Evolutionary conservation across 2,329 filamentous ascomycete genomes (phyloP).

Genomic region (Aspergillus sp.): DNA sequence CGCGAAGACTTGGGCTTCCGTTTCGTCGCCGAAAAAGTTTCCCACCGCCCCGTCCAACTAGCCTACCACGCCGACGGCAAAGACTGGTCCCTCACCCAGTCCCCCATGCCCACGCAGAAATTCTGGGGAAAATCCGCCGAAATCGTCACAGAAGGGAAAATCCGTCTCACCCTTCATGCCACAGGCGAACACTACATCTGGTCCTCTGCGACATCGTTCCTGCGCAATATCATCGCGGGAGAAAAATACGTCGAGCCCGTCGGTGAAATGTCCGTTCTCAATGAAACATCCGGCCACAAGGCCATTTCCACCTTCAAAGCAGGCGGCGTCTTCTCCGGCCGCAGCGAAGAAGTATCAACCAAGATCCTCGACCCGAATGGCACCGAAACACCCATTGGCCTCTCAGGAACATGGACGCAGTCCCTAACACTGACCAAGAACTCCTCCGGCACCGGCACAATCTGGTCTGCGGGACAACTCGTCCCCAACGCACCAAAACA

Average conservation of each 20-base stretch:
- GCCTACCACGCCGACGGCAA: slow-evolving; percentile 87
- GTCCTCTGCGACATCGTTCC: slow-evolving; percentile 79
- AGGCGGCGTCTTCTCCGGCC: slow-evolving; percentile 94
- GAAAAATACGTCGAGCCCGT: slow-evolving; percentile 98
- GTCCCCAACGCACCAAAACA: slow-evolving; percentile 72
- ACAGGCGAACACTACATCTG: slow-evolving; percentile 81
- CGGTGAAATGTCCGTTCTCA: slow-evolving; percentile 76
- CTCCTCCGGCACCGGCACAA: slow-evolving; percentile 55
- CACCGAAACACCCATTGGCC: slow-evolving; percentile 56
- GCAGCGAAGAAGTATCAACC: slow-evolving; percentile 80
- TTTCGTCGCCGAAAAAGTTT: slow-evolving; percentile 91
- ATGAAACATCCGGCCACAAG: slow-evolving; percentile 76
- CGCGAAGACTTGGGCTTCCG: slow-evolving; percentile 81
- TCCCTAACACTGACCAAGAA: slow-evolving; percentile 61
- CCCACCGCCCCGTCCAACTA: slow-evolving; percentile 82
- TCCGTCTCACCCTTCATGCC: slow-evolving; percentile 68
- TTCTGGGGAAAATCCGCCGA: slow-evolving; percentile 98
- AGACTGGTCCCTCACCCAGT: slow-evolving; percentile 80
- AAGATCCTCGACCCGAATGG: slow-evolving; percentile 65
- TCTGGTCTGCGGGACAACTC: slow-evolving; percentile 73
- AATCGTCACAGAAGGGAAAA: slow-evolving; percentile 83
- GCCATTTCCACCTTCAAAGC: slow-evolving; percentile 85
- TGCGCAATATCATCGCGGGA: slow-evolving; percentile 93
- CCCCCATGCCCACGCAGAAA: slow-evolving; percentile 83
- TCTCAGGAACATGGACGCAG: slow-evolving; percentile 79